Evolutionary conservation across 2,329 filamentous ascomycete species (phyloP).

Genomic region (Paracoccidioides brasiliensis): DNA sequence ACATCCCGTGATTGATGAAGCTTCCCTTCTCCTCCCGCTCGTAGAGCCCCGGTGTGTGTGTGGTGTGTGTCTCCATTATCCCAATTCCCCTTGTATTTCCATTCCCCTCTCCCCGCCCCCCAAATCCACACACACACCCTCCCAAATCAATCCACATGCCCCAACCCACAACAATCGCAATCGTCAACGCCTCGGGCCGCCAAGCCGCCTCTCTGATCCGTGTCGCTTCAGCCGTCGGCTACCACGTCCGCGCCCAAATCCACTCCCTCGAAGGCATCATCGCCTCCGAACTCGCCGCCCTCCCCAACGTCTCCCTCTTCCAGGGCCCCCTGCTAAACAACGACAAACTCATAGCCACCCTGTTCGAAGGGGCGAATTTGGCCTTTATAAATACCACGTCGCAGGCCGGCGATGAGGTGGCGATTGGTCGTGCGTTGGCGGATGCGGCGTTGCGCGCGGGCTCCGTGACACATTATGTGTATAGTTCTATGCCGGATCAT

Average conservation of each 20-base stretch:
- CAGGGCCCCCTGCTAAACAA: constrained; percentile 58
- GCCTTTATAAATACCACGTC: constrained; percentile 98
- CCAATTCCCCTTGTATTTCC: background rate
- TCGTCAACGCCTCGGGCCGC: constrained; percentile 90
- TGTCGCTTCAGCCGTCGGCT: constrained; percentile 85
- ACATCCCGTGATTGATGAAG: background rate
- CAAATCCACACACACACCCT: background rate
- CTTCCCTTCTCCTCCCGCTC: background rate
- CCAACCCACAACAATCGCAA: constrained; percentile 60
- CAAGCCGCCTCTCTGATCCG: constrained; percentile 93
- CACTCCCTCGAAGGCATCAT: constrained; percentile 77
- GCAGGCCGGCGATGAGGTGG: constrained; percentile 76
- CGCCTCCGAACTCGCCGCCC: constrained; percentile 66
- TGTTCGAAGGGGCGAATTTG: constrained; percentile 73
- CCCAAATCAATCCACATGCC: constrained; percentile 22
- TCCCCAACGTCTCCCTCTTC: constrained; percentile 68
- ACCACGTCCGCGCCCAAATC: constrained; percentile 83
- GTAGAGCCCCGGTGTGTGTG: background rate
- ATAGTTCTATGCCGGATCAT: constrained; percentile 95
- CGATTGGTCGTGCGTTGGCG: constrained; percentile 75
- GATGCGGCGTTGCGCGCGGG: constrained; percentile 76
- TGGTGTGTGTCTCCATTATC: background rate
- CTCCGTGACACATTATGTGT: constrained; percentile 75
- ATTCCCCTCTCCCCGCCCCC: background rate
- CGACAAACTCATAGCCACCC: constrained; percentile 55